These are phyloP conservation scores for Byssoonygena ceratinophila DNA, from an alignment of 2,329 filamentous ascomycete genomes.

Conservation along the genomic window DNA sequence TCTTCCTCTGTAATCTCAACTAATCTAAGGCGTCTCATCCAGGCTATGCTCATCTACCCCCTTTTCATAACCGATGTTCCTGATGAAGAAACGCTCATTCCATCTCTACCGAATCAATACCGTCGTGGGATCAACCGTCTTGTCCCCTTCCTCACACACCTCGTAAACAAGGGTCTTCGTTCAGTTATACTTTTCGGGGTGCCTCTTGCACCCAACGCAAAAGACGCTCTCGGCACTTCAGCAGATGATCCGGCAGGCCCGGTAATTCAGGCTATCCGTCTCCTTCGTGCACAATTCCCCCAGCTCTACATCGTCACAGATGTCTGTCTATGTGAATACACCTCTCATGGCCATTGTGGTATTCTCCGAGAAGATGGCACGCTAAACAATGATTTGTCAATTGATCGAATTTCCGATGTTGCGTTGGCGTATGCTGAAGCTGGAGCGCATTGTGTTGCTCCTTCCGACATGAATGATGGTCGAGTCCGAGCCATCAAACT, in stretches of 20 bases:
- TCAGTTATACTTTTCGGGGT: constrained; percentile 96
- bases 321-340: constrained; percentile 98
- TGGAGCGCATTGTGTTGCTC: constrained; percentile 91
- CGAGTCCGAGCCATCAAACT: constrained; percentile 95
- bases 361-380: constrained; percentile 87
- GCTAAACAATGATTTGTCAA: constrained; percentile 84
- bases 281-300: constrained; percentile 76
- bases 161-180: constrained; percentile 78
- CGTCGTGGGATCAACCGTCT: constrained; percentile 81
- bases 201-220: constrained; percentile 65
- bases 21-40: constrained; percentile 1
- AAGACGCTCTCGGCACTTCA: constrained; percentile 82
- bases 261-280: constrained; percentile 74
- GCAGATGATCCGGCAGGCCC: constrained; percentile 90
- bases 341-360: constrained; percentile 92
- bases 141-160: constrained; percentile 70
- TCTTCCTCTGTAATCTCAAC: background rate
- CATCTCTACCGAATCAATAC: constrained; percentile 80
- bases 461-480: constrained; percentile 98
- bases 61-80: constrained; percentile 92
- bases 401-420: constrained; percentile 93
- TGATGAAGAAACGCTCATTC: constrained; percentile 81
- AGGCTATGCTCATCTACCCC: constrained; percentile 98
- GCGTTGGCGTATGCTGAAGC: constrained; percentile 94
- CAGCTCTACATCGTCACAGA: constrained; percentile 84